Conservation (phyloP, 768 basidiomycete species). For the Mycena alexandri region DNA sequence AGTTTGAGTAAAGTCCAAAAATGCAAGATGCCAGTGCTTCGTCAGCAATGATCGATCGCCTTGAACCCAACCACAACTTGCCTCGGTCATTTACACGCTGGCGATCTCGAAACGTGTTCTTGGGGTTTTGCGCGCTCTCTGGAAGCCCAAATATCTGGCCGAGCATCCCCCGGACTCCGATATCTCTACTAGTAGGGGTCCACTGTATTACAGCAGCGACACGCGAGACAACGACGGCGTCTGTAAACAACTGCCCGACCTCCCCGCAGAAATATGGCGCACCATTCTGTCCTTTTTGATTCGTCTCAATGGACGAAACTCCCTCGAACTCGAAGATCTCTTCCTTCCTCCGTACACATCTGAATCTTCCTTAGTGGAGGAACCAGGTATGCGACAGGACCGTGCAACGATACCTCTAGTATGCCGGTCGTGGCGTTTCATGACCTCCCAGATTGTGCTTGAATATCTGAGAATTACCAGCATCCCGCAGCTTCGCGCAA, state of each 20-base stretch:
- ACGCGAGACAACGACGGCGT: not conserved
- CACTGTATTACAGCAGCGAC: not conserved
- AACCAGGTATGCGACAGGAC: constrained; percentile 47
- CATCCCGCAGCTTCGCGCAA: constrained; percentile 48
- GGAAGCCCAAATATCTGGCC: not conserved
- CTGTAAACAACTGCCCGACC: constrained; percentile 28
- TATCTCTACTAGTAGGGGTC: too few species aligned
- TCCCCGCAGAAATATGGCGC: constrained; percentile 56
- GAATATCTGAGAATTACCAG: constrained; percentile 57
- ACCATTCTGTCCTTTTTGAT: constrained; percentile 52
- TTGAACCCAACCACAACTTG: not conserved
- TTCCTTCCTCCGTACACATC: constrained; percentile 51
- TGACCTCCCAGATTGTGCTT: constrained; percentile 53
- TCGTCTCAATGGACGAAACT: constrained; percentile 49
- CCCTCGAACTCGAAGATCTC: constrained; percentile 54
- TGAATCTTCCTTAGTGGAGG: constrained; percentile 39
- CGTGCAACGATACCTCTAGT: constrained; percentile 51
- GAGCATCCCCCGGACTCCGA: too few species aligned
- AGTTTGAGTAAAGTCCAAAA: too few species aligned
- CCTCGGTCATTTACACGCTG: not conserved
- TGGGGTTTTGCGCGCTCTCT: not conserved
- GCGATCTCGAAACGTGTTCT: constrained; percentile 15
- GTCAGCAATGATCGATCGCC: too few species aligned
- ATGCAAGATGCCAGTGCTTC: too few species aligned
- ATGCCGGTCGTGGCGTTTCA: constrained; percentile 51